Percentiles rank a stretch among this genome's conserved stretches.
Evolutionary conservation across 805 yeast species (phyloP).

Genomic region (Metschnikowia amazonensis): DNA sequence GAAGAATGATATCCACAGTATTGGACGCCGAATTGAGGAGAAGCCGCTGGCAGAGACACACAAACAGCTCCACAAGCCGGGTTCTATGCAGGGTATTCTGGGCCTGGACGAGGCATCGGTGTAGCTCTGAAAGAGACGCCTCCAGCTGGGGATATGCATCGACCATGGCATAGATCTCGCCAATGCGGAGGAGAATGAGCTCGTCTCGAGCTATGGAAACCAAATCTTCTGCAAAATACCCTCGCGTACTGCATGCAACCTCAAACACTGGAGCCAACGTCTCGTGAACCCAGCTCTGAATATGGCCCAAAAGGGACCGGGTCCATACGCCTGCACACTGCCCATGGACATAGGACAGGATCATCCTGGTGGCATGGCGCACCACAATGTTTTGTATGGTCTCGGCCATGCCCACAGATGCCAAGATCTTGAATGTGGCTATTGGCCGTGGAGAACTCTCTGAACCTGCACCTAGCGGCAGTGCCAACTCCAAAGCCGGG

Average conservation of each 20-base stretch:
- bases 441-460: not conserved
- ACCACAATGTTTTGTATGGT: slow-evolving; percentile 26
- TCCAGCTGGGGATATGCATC: slow-evolving; percentile 48
- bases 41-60: slow-evolving; percentile 37
- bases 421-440: slow-evolving; percentile 5
- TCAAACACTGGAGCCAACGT: slow-evolving; percentile 38
- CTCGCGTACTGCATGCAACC: slow-evolving; percentile 7
- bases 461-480: not conserved
- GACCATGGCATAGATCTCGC: slow-evolving; percentile 59
- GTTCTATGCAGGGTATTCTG: slow-evolving; percentile 41
- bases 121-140: slow-evolving; percentile 56
- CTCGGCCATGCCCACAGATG: slow-evolving; percentile 15
- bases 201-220: slow-evolving; percentile 37
- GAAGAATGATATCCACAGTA: slow-evolving; percentile 66
- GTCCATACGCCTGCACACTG: slow-evolving; percentile 38
- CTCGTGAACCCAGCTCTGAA: slow-evolving; percentile 36
- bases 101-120: slow-evolving; percentile 38
- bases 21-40: slow-evolving; percentile 78
- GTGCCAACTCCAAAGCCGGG: not conserved
- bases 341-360: slow-evolving; percentile 27
- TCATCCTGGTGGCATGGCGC: slow-evolving; percentile 33
- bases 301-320: slow-evolving; percentile 27
- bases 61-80: slow-evolving; percentile 49
- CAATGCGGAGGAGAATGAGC: slow-evolving; percentile 45
- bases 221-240: slow-evolving; percentile 21